phyloP scores from a whole-genome alignment of 1,139 yeast species.

The Dujonia santamariae region DNA sequence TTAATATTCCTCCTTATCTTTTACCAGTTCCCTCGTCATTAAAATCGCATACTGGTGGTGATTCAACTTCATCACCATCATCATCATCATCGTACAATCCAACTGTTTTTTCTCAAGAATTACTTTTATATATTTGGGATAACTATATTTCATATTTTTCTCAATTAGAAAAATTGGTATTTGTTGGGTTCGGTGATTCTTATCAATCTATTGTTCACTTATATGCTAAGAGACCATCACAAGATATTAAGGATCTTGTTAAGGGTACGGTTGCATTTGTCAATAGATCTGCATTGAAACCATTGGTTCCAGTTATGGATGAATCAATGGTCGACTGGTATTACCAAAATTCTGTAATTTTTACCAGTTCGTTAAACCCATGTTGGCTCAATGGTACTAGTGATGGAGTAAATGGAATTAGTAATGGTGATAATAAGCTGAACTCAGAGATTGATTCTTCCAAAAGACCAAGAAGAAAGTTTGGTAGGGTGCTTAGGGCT shows the following conservation, averaged over 20 bases:
- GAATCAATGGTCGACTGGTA: conserved; percentile 92
- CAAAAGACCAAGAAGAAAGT: conserved; percentile 83
- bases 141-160: conserved; percentile 76
- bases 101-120: conserved; percentile 69
- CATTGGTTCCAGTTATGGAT: conserved; percentile 82
- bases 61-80: conserved; percentile 12
- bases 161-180: conserved; percentile 63
- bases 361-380: conserved; percentile 69
- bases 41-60: conserved; percentile 10
- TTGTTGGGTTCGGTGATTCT: conserved; percentile 89
- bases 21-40: conserved; percentile 23
- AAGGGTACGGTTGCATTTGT: conserved; percentile 73
- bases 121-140: conserved; percentile 83
- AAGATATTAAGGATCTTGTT: conserved; percentile 56
- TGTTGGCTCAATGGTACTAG: conserved; percentile 62
- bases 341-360: conserved; percentile 79
- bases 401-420: conserved; percentile 14
- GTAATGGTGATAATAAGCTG: conserved; percentile 12
- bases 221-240: conserved; percentile 70
- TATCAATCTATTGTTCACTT: conserved; percentile 84
- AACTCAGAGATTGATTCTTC: conserved; percentile 34
- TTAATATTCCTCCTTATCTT: conserved; percentile 62
- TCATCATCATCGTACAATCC: conserved; percentile 48
- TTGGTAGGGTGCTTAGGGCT: conserved; percentile 81
- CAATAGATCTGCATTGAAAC: conserved; percentile 62